Evolutionary conservation across 495 filamentous ascomycete genomes (phyloP), one percentile per base, ranked within the genome.

Genomic region (Penicillium crystallinum): DNA sequence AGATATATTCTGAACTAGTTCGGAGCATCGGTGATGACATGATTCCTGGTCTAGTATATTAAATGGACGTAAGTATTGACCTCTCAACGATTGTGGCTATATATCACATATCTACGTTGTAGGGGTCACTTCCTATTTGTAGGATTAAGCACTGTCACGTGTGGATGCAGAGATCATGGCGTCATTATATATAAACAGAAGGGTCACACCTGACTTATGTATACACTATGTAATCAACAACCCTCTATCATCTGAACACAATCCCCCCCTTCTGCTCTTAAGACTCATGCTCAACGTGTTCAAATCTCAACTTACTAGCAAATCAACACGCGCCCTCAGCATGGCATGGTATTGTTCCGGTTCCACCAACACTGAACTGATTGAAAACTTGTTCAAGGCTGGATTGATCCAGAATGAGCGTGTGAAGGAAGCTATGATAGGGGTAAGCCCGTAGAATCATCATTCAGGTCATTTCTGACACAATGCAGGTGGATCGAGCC

Each of bases 291-390:
- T 55, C 0, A 41, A 29, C 3, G 1, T 29, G 11, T 1, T n/a
- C 22, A 51, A 18, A 7, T 11, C 10, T 10, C 34, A 36, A 47
- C 6, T 18, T 2, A 34, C 4, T 6, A 45, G 27, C 12, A 47
- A 27, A 47, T 11, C 40, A 75, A 53, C 30, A 53, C 62, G 44
- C 40, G 18, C 48, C 37, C 45, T 55, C n/a, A 57, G 56, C 31
- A 99, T 99, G 93, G 91, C 91, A 49, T 99, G 93, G 93, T 81
- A 82, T 54, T 88, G 86, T 66, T 89, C 87, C 15, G 91, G 90
- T 43, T 70, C 74, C 19, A 82, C 84, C 31, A 99, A 99, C 72
- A 67, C 64, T 36, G 87, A 83, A 38, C 75, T 99, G 37, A 71
- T 97, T 41, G 79, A 85, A 58, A 97, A 96, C 61, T 78, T 99